These are phyloP conservation scores for Chamaecrista fasciculata DNA, from an alignment of 306 rosid genomes.

Conservation along the genomic window DNA sequence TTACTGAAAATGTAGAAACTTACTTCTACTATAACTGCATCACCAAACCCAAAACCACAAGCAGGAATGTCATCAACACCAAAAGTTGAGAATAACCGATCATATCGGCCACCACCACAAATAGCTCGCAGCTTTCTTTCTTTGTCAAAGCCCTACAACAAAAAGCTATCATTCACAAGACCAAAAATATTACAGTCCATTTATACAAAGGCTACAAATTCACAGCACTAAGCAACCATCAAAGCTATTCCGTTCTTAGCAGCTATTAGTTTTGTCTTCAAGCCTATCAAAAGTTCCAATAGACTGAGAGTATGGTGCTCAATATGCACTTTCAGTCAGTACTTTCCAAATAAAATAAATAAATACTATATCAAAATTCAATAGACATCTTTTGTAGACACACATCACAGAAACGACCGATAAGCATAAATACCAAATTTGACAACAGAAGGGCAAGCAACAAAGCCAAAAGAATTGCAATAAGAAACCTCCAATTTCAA, in stretches of 20 bases:
- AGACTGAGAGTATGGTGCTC: constrained; percentile 10
- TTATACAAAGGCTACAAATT: constrained; percentile 16
- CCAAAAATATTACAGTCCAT: constrained; percentile 10
- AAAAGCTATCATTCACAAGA: constrained; percentile 27
- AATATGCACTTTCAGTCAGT: constrained; percentile 9
- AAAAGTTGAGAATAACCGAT: constrained; percentile 81
- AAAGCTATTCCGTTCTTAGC: background rate
- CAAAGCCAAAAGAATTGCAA: constrained; percentile 14
- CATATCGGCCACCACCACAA: constrained; percentile 97
- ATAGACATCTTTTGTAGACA: constrained; percentile 10
- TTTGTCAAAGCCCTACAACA: constrained; percentile 81
- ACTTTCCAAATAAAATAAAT: constrained; percentile 5
- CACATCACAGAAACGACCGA: constrained; percentile 15
- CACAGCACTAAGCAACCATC: constrained; percentile 21
- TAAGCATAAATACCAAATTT: constrained; percentile 11
- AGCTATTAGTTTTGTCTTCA: too few species aligned
- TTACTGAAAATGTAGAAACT: constrained; percentile 34
- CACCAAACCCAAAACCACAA: constrained; percentile 98
- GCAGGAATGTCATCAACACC: constrained; percentile 93
- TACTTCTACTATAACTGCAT: constrained; percentile 95
- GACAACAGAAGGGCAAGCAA: constrained; percentile 15
- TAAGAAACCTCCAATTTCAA: constrained; percentile 1
- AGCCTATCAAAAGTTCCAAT: constrained; percentile 8
- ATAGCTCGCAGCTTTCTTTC: constrained; percentile 95
- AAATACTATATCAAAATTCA: constrained; percentile 22